Evolutionary conservation across 371 early-diverging fungal genomes (phyloP), one percentile per base, ranked within the genome.

Genomic region (Paraphysoderma sedebokerense): DNA sequence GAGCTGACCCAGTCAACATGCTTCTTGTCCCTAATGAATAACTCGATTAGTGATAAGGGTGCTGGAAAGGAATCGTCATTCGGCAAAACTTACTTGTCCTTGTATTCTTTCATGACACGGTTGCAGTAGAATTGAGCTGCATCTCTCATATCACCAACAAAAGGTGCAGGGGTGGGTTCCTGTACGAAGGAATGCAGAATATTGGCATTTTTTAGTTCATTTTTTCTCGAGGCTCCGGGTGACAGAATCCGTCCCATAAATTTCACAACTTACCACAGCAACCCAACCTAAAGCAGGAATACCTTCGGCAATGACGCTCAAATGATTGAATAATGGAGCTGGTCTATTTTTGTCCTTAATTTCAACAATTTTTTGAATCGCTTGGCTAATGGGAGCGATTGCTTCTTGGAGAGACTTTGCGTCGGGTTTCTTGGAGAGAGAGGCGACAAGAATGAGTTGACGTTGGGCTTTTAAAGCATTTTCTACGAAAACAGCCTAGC

Each of bases 251-350:
- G n/a, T n/a, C n/a, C n/a, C n/a, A n/a, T n/a, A n/a, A n/a, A n/a
- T n/a, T n/a, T n/a, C n/a, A 3, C 5, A 22, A 60, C 78, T 56
- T 71, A 83, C 85, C 38, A 85, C 73, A 5, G 80, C 76, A 23
- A 92, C 85, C 97, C 97, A 96, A 23, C 87, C 87, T 35, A 93
- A 70, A 27, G 87, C 91, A 28, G 82, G 73, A 37, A 85, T 74
- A 58, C 92, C 91, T 54, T 92, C 92, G 30, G 83, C 78, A 7
- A 96, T 81, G 9, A 79, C 63, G 27, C 81, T 75, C 51, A 96
- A 62, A 55, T 91, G 85, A 60, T 79, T 84, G 55, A 78, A 82
- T 13, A 77, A 52, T 19, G 79, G 72, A 26, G 74, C 69, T 19
- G 80, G 68, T 13, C 91, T 67, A 60, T 87, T 85, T 39, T 68